A percentile compares a stretch with the other conserved stretches of the same genome.
Conservation (phyloP, 768 basidiomycete species). For the Psilocybe tampanensis region DNA sequence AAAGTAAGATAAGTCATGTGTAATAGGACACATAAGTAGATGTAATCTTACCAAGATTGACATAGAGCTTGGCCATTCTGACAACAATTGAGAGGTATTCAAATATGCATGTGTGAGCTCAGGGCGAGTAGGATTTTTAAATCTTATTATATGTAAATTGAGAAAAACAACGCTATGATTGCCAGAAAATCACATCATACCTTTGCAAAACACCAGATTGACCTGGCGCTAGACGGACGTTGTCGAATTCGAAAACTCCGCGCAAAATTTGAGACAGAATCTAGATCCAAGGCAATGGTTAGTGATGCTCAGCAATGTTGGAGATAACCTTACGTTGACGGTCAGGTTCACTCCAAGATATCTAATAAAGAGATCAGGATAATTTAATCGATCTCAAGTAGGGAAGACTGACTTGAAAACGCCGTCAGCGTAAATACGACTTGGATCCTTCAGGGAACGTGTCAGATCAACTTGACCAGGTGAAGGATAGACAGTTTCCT, state of each 20-base stretch:
- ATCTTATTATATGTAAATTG: constrained; percentile 37
- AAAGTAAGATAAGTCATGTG: background rate
- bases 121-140: constrained; percentile 47
- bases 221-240: constrained; percentile 67
- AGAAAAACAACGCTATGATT: background rate
- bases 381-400: background rate
- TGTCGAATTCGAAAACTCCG: constrained; percentile 58
- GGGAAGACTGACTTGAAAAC: constrained; percentile 37
- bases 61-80: constrained; percentile 73
- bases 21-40: background rate
- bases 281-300: constrained; percentile 26
- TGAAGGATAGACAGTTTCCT: constrained; percentile 57
- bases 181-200: constrained; percentile 25
- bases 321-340: constrained; percentile 43
- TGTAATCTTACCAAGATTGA: constrained; percentile 50
- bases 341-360: constrained; percentile 54
- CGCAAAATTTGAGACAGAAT: constrained; percentile 65
- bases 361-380: constrained; percentile 14
- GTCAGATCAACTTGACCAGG: constrained; percentile 45
- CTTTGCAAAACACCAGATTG: constrained; percentile 65
- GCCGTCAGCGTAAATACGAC: constrained; percentile 51
- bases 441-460: constrained; percentile 46
- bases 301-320: background rate
- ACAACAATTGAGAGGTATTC: constrained; percentile 45
- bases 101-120: constrained; percentile 60